Evolutionary conservation across 2,329 filamentous ascomycete genomes (phyloP).

Genomic region (Fusarium nanum): DNA sequence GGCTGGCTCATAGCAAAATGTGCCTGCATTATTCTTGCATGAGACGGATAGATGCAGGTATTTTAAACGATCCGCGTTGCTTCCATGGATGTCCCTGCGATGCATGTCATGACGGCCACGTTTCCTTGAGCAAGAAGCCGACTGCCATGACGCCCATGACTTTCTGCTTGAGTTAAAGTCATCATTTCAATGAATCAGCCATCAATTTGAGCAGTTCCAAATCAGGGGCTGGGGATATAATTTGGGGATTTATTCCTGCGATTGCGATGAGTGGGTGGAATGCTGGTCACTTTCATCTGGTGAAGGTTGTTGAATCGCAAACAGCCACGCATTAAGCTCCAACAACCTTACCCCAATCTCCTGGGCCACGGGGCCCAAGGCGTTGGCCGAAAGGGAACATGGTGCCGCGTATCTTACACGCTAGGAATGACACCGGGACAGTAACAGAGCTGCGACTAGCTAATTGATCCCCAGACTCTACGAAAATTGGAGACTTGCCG

Average conservation of each 20-base stretch:
- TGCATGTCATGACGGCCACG: conserved; percentile 45
- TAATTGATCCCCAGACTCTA: conserved; percentile 41
- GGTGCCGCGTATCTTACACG: conserved; percentile 13
- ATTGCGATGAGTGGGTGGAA: conserved; percentile 29
- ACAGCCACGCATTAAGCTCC: conserved; percentile 30
- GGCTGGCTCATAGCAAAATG: background rate
- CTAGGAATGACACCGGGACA: conserved; percentile 35
- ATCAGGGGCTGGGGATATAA: background rate
- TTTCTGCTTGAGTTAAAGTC: conserved; percentile 25
- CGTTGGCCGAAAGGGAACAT: conserved; percentile 30
- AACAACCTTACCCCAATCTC: conserved; percentile 44
- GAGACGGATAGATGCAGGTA: conserved; percentile 9
- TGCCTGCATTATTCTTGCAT: conserved; percentile 34
- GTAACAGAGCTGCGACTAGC: conserved; percentile 23
- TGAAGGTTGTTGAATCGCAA: conserved; percentile 32
- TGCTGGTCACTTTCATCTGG: conserved; percentile 32
- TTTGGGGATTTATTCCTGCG: background rate
- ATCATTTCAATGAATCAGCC: conserved; percentile 23
- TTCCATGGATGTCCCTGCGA: conserved; percentile 29
- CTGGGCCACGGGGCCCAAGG: conserved; percentile 34
- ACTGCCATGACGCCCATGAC: conserved; percentile 34
- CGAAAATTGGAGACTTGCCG: conserved; percentile 26
- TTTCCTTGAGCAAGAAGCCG: conserved; percentile 21
- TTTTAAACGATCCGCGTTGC: conserved; percentile 26
- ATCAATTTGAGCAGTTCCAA: background rate